phyloP scores from a whole-genome alignment of 208 protist genomes.

The Leishmania tarentolae region DNA sequence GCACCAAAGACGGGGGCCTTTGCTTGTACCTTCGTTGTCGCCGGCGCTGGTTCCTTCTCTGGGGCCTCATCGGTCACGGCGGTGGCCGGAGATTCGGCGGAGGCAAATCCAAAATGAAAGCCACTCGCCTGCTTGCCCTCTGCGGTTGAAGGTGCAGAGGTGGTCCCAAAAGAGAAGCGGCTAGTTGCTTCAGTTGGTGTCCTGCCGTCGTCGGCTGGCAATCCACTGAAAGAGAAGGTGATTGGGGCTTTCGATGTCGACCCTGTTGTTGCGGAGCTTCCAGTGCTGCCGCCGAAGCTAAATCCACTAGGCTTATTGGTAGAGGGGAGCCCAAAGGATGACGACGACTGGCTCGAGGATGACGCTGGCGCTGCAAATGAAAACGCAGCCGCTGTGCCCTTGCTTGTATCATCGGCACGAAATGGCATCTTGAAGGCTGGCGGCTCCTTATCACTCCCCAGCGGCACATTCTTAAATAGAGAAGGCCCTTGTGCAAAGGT shows the following conservation, averaged over 20 bases:
- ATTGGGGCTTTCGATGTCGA: background rate
- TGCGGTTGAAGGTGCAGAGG: background rate
- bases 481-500: constrained; percentile 6
- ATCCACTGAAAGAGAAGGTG: constrained; percentile 6
- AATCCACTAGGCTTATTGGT: constrained; percentile 3
- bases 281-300: constrained; percentile 12
- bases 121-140: background rate
- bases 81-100: background rate
- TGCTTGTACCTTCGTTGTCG: constrained; percentile 7
- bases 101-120: constrained; percentile 25
- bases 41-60: background rate
- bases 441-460: constrained; percentile 10
- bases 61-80: constrained; percentile 6
- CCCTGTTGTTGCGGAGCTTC: background rate
- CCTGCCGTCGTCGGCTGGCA: background rate
- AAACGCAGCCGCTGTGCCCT: background rate
- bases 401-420: background rate
- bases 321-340: too few species aligned
- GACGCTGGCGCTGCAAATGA: background rate
- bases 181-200: background rate
- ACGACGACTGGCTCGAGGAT: background rate
- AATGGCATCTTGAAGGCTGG: constrained; percentile 23
- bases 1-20: constrained; percentile 37
- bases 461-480: constrained; percentile 47
- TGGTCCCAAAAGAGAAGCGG: constrained; percentile 18